A percentile compares a stretch with the other conserved stretches of the same genome.
These are phyloP conservation scores for Alternaria sp. DNA, from an alignment of 2,329 filamentous ascomycete genomes.

Conservation along the genomic window DNA sequence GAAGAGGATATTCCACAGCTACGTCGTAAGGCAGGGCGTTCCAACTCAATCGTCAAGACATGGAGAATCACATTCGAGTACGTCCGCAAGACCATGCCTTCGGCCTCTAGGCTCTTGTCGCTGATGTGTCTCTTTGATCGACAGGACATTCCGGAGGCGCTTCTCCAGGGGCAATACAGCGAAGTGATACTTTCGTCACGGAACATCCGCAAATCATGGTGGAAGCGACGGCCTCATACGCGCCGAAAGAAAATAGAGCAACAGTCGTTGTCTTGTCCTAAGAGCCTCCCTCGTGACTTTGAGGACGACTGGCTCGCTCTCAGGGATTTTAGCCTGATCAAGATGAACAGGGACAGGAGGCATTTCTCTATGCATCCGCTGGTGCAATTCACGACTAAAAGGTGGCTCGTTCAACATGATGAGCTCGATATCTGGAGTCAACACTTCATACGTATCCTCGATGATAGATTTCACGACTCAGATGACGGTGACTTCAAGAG, in stretches of 20 bases:
- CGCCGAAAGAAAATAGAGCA: background rate
- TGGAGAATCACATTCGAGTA: slow-evolving; percentile 37
- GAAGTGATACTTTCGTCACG: background rate
- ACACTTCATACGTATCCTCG: background rate
- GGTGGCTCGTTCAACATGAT: background rate
- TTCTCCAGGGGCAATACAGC: slow-evolving; percentile 20
- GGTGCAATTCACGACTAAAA: background rate
- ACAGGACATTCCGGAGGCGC: slow-evolving; percentile 27
- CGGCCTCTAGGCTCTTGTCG: slow-evolving; percentile 52
- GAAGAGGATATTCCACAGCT: slow-evolving; percentile 15
- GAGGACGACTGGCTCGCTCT: background rate
- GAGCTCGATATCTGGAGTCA: background rate
- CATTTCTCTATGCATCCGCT: background rate
- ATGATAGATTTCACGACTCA: background rate
- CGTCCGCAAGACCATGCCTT: background rate
- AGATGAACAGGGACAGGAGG: background rate
- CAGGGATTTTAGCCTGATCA: background rate
- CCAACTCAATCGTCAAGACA: slow-evolving; percentile 45
- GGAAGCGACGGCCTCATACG: background rate
- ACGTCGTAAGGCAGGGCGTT: background rate
- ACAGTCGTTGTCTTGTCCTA: background rate
- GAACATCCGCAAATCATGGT: background rate
- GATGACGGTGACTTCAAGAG: background rate
- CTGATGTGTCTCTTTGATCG: slow-evolving; percentile 36
- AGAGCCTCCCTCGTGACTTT: background rate